Evolutionary conservation across 495 filamentous ascomycete species (phyloP), one percentile per base, ranked within the genome.

Genomic region (Aspergillus bertholletiae): DNA sequence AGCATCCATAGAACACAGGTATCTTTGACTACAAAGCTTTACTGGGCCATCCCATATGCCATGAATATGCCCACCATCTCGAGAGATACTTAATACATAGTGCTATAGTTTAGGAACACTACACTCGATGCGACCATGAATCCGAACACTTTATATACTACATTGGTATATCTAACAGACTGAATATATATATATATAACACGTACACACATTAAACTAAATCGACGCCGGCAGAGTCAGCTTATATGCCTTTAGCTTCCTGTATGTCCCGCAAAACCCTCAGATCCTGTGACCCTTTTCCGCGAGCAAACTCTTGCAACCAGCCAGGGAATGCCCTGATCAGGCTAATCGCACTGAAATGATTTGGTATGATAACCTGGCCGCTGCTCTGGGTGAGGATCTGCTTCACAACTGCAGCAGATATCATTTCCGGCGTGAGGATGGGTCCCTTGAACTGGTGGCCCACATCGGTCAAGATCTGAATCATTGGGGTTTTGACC

Each of bases 401-500:
- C 58, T 78, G 74, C 51, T 70, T 68, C 37, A 68, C 67, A 27
- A 78, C 69, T 0, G 72, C 73, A 1, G 60, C 59, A 0, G 73
- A 64, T 4, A 78, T 72, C 7, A 57, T 61, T 54, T 77, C 61
- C 9, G 67, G 60, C 7, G 66, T 70, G 47, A 78, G 56, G 1
- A 77, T 60, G 5, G 70, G 69, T 52, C 74, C 68, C 1, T 62
- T 59, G 64, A 76, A 75, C 15, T 70, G 53, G 1, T 56, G 30
- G 11, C 71, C 74, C 26, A 69, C 56, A 17, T 75, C 72, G 23
- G 67, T 73, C 27, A 76, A 53, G 15, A 67, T 46, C 61, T 72
- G 66, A 55, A 73, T 78, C 68, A 79, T 70, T 4, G 72, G 68
- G 0, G 76, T 79, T 15, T 71, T 69, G 15, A 77, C 76, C 73